Conservation (phyloP, 1,139 yeast genomes). For the Blastobotrys arbuscula region DNA sequence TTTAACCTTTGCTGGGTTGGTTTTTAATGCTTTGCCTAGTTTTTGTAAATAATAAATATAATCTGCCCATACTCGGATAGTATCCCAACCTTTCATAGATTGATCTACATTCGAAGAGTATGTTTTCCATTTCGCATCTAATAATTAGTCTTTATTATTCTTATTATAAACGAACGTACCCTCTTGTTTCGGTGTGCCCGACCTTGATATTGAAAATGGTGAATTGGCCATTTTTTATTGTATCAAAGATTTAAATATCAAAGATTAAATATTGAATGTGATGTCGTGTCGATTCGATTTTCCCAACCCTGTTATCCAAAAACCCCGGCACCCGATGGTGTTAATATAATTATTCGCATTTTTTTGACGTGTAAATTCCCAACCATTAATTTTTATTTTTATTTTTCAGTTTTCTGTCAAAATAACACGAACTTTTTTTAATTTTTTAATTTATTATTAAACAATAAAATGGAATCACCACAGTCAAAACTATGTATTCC, state of each 20-base stretch:
- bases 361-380: no score
- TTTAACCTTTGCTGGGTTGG: conserved; percentile 18
- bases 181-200: conserved; percentile 1
- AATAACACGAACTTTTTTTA: not conserved
- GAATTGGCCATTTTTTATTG: conserved; percentile 7
- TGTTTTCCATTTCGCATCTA: conserved; percentile 56
- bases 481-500: conserved; percentile 26
- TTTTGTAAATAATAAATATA: conserved; percentile 83
- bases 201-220: conserved; percentile 1
- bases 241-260: not conserved
- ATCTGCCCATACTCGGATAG: conserved; percentile 98
- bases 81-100: conserved; percentile 71
- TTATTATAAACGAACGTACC: not conserved
- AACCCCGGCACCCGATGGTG: not conserved
- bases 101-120: conserved; percentile 63
- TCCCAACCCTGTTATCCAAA: not conserved
- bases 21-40: conserved; percentile 61
- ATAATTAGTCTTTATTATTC: not conserved
- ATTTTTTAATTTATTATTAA: not conserved
- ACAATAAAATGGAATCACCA: conserved; percentile 4
- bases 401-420: not conserved
- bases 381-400: not conserved
- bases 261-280: not conserved
- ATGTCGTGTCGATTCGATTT: not conserved
- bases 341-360: no score